These are phyloP conservation scores for Paramyrothecium sp. DNA, from an alignment of 2,329 filamentous ascomycete genomes.

Conservation along the genomic window DNA sequence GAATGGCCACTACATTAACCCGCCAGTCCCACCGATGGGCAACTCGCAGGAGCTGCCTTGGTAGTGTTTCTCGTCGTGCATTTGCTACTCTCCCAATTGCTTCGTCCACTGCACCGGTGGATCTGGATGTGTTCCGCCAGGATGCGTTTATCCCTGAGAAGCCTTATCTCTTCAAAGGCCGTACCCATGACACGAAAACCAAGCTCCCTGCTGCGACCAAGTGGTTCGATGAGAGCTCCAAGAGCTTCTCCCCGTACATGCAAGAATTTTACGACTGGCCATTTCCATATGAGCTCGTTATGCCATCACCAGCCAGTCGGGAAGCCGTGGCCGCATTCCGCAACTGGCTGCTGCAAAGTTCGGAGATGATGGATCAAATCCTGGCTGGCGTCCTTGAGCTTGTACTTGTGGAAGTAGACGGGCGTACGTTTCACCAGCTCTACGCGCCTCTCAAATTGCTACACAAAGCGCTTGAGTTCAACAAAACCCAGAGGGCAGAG, in stretches of 20 bases:
- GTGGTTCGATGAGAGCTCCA: constrained; percentile 51
- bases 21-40: not conserved
- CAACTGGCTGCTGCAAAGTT: constrained; percentile 21
- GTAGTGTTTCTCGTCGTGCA: not conserved
- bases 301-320: constrained; percentile 11
- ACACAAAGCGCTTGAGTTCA: constrained; percentile 53
- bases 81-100: not conserved
- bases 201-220: constrained; percentile 51
- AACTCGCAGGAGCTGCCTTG: not conserved
- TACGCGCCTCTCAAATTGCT: constrained; percentile 65
- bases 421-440: constrained; percentile 51
- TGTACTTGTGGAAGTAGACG: constrained; percentile 16
- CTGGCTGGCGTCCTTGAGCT: constrained; percentile 27
- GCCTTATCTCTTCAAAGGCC: constrained; percentile 48
- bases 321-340: constrained; percentile 21
- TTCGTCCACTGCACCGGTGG: constrained; percentile 13
- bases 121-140: constrained; percentile 48
- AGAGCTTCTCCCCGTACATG: constrained; percentile 25
- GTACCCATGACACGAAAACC: not conserved
- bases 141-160: constrained; percentile 49
- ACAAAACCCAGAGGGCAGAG: constrained; percentile 20
- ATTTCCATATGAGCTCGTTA: constrained; percentile 39
- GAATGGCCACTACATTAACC: not conserved
- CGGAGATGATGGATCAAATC: constrained; percentile 24
- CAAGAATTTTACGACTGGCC: constrained; percentile 23